Evolutionary conservation across 495 filamentous ascomycete species (phyloP), one percentile per base, ranked within the genome.

Genomic region (Durotheca rogersii): DNA sequence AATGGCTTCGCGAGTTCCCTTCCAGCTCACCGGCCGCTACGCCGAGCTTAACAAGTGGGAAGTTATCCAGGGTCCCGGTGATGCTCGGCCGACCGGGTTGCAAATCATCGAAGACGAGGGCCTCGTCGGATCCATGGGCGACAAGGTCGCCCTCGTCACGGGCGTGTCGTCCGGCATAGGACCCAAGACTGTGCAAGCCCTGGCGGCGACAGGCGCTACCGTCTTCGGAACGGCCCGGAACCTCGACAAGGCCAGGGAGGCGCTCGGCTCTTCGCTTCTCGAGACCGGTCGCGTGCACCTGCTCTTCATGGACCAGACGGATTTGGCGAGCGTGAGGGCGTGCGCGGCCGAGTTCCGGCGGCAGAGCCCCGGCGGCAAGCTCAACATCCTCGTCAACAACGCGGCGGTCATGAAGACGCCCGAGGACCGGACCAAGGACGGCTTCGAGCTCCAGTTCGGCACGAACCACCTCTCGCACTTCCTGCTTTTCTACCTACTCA

Each of bases 391-490:
- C 25, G 56, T 66, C 38, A 56, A 59, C 38, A 66, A 68, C 30
- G 62, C 60, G 1, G 62, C 50, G 11, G 65, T 81, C 15, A 77
- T 80, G 70, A 68, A 55, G 9, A 54, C 67, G 10, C 69, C 68
- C 11, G 61, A 73, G 4, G 40, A 41, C 4, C 60, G 67, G 1
- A 80, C 71, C 3, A 51, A 51, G n/a, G 72, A 81, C 35, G 72
- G 72, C 7, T 71, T 73, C 46, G 77, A 81, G 50, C 58, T 62
- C 0, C 73, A 80, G 40, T 71, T 82, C 42, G 72, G 66, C 10
- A 77, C 71, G 0, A 79, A 81, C 60, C 72, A 81, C 53, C 62
- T 80, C 0, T 66, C 52, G 5, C 78, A 82, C 49, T 80, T 79
- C 61, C 70, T 79, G 16, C 61, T 81, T n/a, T 77, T 79, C 61